A percentile compares a stretch with the other conserved stretches of the same genome.
Evolutionary conservation across 164 flowering plant genomes (phyloP).

Genomic region (Liriodendron chinense): DNA sequence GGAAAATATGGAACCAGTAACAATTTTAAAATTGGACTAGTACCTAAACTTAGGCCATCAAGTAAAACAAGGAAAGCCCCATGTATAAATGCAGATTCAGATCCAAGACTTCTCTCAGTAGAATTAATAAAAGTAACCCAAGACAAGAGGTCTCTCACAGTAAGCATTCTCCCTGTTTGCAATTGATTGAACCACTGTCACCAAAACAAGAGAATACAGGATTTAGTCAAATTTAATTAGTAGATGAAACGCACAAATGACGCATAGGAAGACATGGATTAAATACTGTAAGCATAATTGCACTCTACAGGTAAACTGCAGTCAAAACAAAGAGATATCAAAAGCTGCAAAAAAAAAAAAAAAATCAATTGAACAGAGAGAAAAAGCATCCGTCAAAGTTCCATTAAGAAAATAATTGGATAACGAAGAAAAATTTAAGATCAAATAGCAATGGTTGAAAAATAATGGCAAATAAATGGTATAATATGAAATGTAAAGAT

Average conservation of each 20-base stretch:
- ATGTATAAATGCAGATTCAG: slow-evolving; percentile 64
- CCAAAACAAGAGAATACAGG: background rate
- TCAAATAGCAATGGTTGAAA: no score
- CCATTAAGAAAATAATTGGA: no score
- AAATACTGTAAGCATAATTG: no score
- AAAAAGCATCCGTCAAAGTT: no score
- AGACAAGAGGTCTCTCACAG: slow-evolving; percentile 89
- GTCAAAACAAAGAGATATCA: no score
- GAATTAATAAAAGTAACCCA: slow-evolving; percentile 77
- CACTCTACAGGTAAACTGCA: no score
- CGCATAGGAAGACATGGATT: background rate
- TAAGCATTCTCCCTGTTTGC: slow-evolving; percentile 63
- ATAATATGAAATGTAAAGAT: no score
- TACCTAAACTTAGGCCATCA: slow-evolving; percentile 91
- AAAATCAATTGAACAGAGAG: no score
- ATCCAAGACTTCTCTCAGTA: slow-evolving; percentile 41
- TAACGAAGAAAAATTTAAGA: no score
- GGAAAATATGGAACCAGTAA: background rate
- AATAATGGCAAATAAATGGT: no score
- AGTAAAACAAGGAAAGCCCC: slow-evolving; percentile 92
- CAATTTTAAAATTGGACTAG: background rate
- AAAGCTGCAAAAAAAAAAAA: no score
- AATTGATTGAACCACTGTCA: slow-evolving; percentile 79
- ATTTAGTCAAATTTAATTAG: background rate
- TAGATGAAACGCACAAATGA: background rate